A percentile compares a stretch with the other conserved stretches of the same genome.
These are phyloP conservation scores for Tylopilus sp. DNA, from an alignment of 768 basidiomycete species.

Conservation along the genomic window DNA sequence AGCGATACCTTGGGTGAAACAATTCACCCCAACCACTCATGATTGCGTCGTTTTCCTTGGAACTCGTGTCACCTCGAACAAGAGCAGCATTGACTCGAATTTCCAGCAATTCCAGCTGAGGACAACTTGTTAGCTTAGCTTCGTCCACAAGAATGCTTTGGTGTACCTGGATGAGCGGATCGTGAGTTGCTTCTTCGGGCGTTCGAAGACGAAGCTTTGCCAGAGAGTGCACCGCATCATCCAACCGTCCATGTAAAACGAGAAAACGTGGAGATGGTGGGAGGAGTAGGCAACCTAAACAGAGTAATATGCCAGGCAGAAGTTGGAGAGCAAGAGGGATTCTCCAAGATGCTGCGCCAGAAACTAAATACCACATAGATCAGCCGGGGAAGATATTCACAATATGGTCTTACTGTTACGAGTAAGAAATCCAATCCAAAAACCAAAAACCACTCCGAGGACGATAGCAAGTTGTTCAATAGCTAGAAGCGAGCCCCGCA, in stretches of 20 bases:
- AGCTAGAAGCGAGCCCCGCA: slow-evolving; percentile 74
- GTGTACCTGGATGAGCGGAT: slow-evolving; percentile 50
- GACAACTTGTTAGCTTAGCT: not conserved
- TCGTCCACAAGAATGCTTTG: not conserved
- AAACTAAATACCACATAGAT: slow-evolving; percentile 36
- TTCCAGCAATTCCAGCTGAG: slow-evolving; percentile 68
- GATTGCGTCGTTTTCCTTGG: slow-evolving; percentile 15
- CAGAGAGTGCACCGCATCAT: slow-evolving; percentile 58
- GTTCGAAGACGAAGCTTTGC: slow-evolving; percentile 47
- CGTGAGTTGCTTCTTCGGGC: slow-evolving; percentile 42
- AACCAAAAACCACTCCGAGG: slow-evolving; percentile 75
- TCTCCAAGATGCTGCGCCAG: slow-evolving; percentile 67
- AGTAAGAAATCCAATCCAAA: slow-evolving; percentile 79
- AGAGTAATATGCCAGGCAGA: slow-evolving; percentile 64
- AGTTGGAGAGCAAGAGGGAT: slow-evolving; percentile 73
- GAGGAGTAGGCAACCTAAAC: slow-evolving; percentile 50
- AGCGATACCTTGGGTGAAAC: slow-evolving; percentile 49
- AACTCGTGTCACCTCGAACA: slow-evolving; percentile 35
- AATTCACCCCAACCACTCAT: slow-evolving; percentile 51
- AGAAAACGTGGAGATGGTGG: slow-evolving; percentile 50
- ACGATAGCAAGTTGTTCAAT: slow-evolving; percentile 82
- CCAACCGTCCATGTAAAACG: slow-evolving; percentile 45
- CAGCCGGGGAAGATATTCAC: not conserved
- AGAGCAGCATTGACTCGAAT: slow-evolving; percentile 68
- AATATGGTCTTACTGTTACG: slow-evolving; percentile 46